phyloP scores from a whole-genome alignment of 1,284 basidiomycete genomes.

The Amylostereum chailletii region DNA sequence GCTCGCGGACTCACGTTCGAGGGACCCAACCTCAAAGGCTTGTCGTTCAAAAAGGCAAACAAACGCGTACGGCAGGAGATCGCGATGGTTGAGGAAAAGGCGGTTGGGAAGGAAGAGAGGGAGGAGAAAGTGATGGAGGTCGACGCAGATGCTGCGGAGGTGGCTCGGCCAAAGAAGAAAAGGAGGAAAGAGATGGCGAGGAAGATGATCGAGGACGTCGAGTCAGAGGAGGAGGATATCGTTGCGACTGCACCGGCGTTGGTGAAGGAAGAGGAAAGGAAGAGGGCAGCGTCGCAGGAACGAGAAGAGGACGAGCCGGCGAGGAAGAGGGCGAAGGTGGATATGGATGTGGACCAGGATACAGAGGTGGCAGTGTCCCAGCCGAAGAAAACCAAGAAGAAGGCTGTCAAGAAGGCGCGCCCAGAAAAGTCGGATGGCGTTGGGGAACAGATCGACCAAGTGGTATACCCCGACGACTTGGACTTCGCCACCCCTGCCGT shows the following conservation, averaged over 20 bases:
- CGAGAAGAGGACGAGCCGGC: constrained; percentile 22
- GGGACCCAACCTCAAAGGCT: constrained; percentile 44
- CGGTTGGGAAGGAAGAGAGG: constrained; percentile 12
- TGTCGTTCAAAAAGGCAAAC: constrained; percentile 62
- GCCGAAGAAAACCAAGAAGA: constrained; percentile 28
- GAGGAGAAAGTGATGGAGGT: constrained; percentile 12
- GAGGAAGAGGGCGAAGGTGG: constrained; percentile 22
- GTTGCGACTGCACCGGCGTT: constrained; percentile 2
- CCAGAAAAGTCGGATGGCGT: constrained; percentile 21
- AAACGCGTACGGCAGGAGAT: constrained; percentile 30
- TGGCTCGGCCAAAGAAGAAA: constrained; percentile 15
- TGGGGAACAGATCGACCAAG: constrained; percentile 33
- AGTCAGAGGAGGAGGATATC: constrained; percentile 35
- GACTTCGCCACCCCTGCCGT: constrained; percentile 42
- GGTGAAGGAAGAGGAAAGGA: constrained; percentile 12
- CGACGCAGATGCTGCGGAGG: constrained; percentile 1
- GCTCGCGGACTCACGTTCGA: constrained; percentile 19
- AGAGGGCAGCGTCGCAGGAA: constrained; percentile 20
- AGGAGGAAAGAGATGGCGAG: constrained; percentile 16
- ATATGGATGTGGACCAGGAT: constrained; percentile 21
- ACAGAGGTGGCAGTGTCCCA: constrained; percentile 22
- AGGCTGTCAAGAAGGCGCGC: constrained; percentile 26
- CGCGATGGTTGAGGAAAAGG: constrained; percentile 18
- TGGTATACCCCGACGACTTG: constrained; percentile 40
- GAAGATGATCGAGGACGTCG: constrained; percentile 27